A percentile compares a stretch with the other conserved stretches of the same genome.
phyloP scores from a whole-genome alignment of 805 yeast species.

The Yamadazyma paraphyllophila region DNA sequence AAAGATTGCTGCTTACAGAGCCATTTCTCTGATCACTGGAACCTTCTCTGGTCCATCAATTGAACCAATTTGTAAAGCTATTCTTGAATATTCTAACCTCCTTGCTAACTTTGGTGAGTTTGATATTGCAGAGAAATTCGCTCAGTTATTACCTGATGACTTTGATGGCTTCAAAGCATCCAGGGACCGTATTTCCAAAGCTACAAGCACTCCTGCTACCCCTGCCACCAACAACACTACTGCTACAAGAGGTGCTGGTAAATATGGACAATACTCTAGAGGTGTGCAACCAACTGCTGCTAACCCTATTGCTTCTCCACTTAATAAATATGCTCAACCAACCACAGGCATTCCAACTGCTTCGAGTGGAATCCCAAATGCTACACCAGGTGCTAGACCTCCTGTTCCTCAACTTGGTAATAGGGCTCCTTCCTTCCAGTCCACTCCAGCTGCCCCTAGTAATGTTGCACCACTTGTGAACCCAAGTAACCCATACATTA shows the following conservation, averaged over 20 bases:
- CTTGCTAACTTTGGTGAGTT: constrained; percentile 82
- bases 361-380: constrained; percentile 2
- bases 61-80: constrained; percentile 53
- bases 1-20: constrained; percentile 73
- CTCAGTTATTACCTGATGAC: constrained; percentile 69
- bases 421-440: neutral
- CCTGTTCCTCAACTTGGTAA: neutral
- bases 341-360: constrained; percentile 14
- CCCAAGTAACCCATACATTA: neutral
- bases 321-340: constrained; percentile 8
- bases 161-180: constrained; percentile 69
- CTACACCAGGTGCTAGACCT: constrained; percentile 1
- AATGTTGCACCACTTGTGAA: constrained; percentile 12
- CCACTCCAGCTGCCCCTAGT: neutral
- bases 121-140: constrained; percentile 71
- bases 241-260: neutral
- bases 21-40: constrained; percentile 40
- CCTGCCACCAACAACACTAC: constrained; percentile 5
- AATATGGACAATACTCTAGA: constrained; percentile 9
- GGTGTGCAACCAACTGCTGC: constrained; percentile 12
- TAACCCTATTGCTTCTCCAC: constrained; percentile 10
- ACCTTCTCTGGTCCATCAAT: constrained; percentile 42
- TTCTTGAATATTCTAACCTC: constrained; percentile 77
- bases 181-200: constrained; percentile 74
- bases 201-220: constrained; percentile 40